A percentile compares a stretch with the other conserved stretches of the same genome.
Conservation (phyloP, 1,139 yeast species). For the Blastobotrys ciferrii region DNA sequence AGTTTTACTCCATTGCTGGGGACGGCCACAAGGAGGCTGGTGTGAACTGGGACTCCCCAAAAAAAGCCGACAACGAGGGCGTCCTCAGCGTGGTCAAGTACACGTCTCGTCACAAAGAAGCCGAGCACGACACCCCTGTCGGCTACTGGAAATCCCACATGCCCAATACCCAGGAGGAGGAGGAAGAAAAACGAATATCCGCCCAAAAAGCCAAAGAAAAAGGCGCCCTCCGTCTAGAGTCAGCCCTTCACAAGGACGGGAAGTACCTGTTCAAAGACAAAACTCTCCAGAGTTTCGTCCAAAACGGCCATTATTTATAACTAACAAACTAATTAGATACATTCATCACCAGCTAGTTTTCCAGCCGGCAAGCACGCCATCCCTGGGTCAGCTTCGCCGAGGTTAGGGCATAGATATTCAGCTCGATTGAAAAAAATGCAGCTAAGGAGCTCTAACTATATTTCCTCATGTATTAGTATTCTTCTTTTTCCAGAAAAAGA, state of each 20-base stretch:
- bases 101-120: slow-evolving; percentile 29
- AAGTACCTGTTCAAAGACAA: slow-evolving; percentile 27
- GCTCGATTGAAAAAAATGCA: no score
- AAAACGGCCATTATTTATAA: not conserved
- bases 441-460: no score
- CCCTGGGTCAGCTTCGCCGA: no score
- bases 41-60: slow-evolving; percentile 21
- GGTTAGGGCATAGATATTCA: no score
- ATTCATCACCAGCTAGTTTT: no score
- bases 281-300: not conserved
- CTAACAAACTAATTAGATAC: not conserved
- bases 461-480: no score
- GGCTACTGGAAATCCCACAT: slow-evolving; percentile 37
- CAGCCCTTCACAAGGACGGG: slow-evolving; percentile 25
- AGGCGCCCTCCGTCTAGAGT: slow-evolving; percentile 22
- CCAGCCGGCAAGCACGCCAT: no score
- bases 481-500: no score
- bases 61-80: slow-evolving; percentile 1
- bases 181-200: slow-evolving; percentile 24
- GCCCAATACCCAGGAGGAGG: slow-evolving; percentile 33
- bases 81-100: slow-evolving; percentile 20
- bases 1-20: slow-evolving; percentile 31
- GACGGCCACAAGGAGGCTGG: slow-evolving; percentile 9
- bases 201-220: slow-evolving; percentile 19
- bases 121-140: slow-evolving; percentile 32